Base-by-base conservation (phyloP, 192 early-diverging fungal species). In the Podochytrium sp. region DNA sequence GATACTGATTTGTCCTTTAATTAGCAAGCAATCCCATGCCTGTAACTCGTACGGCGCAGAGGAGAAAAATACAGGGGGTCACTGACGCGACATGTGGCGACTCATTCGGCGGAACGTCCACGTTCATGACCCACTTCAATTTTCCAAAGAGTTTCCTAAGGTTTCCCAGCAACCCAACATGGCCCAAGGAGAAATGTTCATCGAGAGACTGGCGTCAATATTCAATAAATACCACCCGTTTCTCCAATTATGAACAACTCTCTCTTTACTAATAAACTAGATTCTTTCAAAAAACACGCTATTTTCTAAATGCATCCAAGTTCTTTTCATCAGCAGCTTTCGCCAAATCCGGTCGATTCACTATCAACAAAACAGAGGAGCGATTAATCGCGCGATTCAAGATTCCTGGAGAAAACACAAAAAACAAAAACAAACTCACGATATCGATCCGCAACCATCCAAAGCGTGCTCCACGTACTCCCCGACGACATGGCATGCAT, bases 381-480 rank as follows among this genome's bases (percentile, higher is more conserved):
- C 23, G 42, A 64, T 35, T 53, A 5, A 61, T 47, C 32, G 40
- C 14, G 39, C 39, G 3, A 68, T 51, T 14, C 23, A 43, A 32
- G 29, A 27, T 23, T 23, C 25, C 18, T 27, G n/a, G 41, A 37
- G 18, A 65, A 35, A 64, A 10, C 42, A 60, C 57, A 40, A 70
- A 12, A 70, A 50, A 32, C 14, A 20, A 34, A 23, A 25, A 29
- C 14, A 38, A 16, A 84, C 78, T 83, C 57, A 86, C 85, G 47
- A 66, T 84, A 76, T 18, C 65, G 68, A 64, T 75, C 79, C 32
- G 69, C 42, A 34, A 90, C 78, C 84, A 94, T 89, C 75, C 91
- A 85, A 62, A 99, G 82, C 29, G 91, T 92, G 66, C 88, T 86
- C 95, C 97, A 97, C 6, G 96, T 87, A 30, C 90, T 93, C 34